Conservation (phyloP, 75 land plant species). For the Pinus taeda region DNA sequence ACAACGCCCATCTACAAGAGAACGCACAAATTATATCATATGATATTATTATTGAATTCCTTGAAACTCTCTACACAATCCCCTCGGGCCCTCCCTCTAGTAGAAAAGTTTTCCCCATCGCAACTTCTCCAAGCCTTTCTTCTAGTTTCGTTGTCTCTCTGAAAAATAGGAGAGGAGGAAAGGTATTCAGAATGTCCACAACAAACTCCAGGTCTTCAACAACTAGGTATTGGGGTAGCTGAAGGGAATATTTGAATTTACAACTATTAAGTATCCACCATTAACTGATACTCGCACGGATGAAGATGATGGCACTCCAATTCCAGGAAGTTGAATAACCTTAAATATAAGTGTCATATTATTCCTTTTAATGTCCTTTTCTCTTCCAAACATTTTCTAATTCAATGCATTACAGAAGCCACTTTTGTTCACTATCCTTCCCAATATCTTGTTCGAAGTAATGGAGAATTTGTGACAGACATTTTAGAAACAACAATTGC, state of each 20-base stretch:
- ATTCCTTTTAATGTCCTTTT: not conserved
- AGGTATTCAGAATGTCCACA: not conserved
- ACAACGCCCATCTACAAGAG: conserved; percentile 59
- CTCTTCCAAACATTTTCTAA: no score
- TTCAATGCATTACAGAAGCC: no score
- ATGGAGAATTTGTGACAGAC: no score
- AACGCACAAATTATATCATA: conserved; percentile 46
- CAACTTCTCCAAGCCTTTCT: conserved; percentile 15
- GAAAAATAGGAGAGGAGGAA: conserved; percentile 16
- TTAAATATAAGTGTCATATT: not conserved
- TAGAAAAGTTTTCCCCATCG: conserved; percentile 11
- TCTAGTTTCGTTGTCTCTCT: conserved; percentile 14
- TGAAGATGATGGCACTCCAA: not conserved
- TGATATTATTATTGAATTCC: conserved; percentile 49
- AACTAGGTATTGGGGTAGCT: conserved; percentile 7
- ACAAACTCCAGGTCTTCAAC: not conserved
- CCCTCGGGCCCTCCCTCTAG: conserved; percentile 17
- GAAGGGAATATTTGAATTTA: not conserved
- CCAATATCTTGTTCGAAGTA: no score
- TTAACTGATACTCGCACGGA: not conserved
- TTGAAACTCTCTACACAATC: conserved; percentile 48
- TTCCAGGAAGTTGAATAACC: not conserved
- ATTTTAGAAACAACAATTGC: no score
- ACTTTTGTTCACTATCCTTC: no score
- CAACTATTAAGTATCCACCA: conserved; percentile 9